phyloP scores from a whole-genome alignment of 2,329 filamentous ascomycete genomes.

The Macrophomina pseudophaseolina region DNA sequence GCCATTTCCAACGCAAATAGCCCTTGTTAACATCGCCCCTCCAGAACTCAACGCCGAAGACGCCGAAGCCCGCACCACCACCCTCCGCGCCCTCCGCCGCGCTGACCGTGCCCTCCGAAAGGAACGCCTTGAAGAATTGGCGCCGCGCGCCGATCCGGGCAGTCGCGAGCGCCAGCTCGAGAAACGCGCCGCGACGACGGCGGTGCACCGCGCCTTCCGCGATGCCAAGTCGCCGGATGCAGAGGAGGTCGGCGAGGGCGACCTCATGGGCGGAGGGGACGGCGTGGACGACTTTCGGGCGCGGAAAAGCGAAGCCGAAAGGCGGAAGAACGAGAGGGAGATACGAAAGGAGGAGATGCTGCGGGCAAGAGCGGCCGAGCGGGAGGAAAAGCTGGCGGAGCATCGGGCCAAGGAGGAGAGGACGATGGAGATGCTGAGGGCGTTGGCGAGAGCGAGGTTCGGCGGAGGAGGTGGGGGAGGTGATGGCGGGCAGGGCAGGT shows the following conservation, averaged over 20 bases:
- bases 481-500: neutral
- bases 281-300: constrained; percentile 70
- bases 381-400: constrained; percentile 74
- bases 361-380: constrained; percentile 75
- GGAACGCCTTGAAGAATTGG: constrained; percentile 78
- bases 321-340: constrained; percentile 81
- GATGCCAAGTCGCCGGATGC: constrained; percentile 67
- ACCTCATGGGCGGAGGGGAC: constrained; percentile 77
- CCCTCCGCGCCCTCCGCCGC: constrained; percentile 66
- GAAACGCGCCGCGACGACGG: constrained; percentile 76
- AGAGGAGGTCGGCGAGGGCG: constrained; percentile 72
- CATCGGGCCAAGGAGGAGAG: constrained; percentile 79
- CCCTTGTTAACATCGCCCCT: neutral
- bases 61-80: constrained; percentile 50
- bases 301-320: constrained; percentile 67
- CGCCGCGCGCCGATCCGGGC: constrained; percentile 80
- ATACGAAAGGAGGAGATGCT: constrained; percentile 79
- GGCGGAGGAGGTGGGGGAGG: constrained; percentile 28
- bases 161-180: constrained; percentile 84
- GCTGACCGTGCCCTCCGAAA: constrained; percentile 70
- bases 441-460: constrained; percentile 76
- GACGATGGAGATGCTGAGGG: constrained; percentile 81
- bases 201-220: constrained; percentile 74
- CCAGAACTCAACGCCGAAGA: constrained; percentile 58
- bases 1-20: too few species aligned